Base-by-base conservation (phyloP, 495 filamentous ascomycete species). In the Lasiosphaeria ovina region DNA sequence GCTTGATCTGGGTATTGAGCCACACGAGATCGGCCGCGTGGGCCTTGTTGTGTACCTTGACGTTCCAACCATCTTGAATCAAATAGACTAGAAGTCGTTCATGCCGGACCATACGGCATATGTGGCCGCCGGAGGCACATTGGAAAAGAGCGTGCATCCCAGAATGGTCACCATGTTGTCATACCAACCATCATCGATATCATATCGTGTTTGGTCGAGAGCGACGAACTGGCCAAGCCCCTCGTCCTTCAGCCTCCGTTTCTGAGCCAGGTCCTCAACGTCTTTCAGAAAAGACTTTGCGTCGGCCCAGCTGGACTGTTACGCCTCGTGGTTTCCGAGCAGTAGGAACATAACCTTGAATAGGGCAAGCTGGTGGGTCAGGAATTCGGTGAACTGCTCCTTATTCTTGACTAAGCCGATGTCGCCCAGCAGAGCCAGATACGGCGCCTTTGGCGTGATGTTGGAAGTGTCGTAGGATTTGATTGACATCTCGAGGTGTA, bases 241-340 rank as follows among this genome's bases (percentile, higher is more conserved):
- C 3, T 52, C 11, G 10, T 54, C 56, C 14, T 34, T 2, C 2
- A 24, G 24, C 24, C 2, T 0, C 24, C 2, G 24, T 24, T 24
- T 24, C 24, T 2, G 24, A 24, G 24, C 24, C 24, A 24, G 24
- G 24, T 24, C 24, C 24, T 24, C 24, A 24, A 24, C 24, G 24
- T 24, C 24, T 24, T 2, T 24, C 2, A 24, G 24, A 24, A 24
- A 24, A 24, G 24, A 24, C 24, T 24, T 24, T 24, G 24, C 24
- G 24, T 24, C 63, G 6, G 42, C 36, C 78, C 78, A 83, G 45
- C 35, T 74, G 14, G 73, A 74, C 47, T 78, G 57, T 59, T 79
- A 86, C 2, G 82, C 67, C 62, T 87, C 83, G 59, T 87, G 83
- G 60, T 86, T 87, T 0, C 83, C 83, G 1, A 80, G 68, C 0